Percentiles rank a stretch among this genome's conserved stretches.
Evolutionary conservation across 345 rosid genomes (phyloP).

Genomic region (Orychophragmus violaceus): DNA sequence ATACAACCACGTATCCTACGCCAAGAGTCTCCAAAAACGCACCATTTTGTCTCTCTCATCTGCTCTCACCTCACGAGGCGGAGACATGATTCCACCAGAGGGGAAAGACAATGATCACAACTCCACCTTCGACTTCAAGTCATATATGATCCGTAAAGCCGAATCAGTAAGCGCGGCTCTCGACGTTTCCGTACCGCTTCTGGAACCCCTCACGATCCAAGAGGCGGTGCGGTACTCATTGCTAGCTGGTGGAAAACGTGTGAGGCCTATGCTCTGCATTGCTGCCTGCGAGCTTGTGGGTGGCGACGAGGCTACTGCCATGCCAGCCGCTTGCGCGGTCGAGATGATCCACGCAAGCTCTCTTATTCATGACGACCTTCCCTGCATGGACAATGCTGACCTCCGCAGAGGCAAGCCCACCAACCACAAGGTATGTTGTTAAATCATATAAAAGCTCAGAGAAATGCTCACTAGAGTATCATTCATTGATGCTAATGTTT

Average conservation of each 20-base stretch:
- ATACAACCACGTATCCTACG: conserved; percentile 28
- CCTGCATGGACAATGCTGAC: conserved; percentile 90
- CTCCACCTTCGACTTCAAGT: conserved; percentile 54
- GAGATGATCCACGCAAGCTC: conserved; percentile 95
- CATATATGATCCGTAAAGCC: conserved; percentile 62
- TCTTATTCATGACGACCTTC: conserved; percentile 85
- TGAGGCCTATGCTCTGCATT: conserved; percentile 68
- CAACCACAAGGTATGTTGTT: conserved; percentile 53
- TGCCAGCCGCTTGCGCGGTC: conserved; percentile 84
- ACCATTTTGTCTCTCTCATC: conserved; percentile 32
- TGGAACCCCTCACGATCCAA: conserved; percentile 59
- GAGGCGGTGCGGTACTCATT: conserved; percentile 84
- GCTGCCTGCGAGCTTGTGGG: conserved; percentile 85
- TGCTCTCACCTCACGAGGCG: conserved; percentile 40
- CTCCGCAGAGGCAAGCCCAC: conserved; percentile 87
- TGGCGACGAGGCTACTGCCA: conserved; percentile 53
- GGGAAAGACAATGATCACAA: conserved; percentile 18
- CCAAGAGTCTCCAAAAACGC: conserved; percentile 3
- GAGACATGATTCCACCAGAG: conserved; percentile 29
- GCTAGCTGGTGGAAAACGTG: conserved; percentile 79
- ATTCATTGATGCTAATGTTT: neutral
- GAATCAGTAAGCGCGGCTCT: conserved; percentile 52
- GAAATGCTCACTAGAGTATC: neutral
- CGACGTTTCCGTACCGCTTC: conserved; percentile 46
- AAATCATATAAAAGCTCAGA: neutral